Base-by-base conservation (phyloP, 495 filamentous ascomycete genomes). In the Talaromyces ruber region DNA sequence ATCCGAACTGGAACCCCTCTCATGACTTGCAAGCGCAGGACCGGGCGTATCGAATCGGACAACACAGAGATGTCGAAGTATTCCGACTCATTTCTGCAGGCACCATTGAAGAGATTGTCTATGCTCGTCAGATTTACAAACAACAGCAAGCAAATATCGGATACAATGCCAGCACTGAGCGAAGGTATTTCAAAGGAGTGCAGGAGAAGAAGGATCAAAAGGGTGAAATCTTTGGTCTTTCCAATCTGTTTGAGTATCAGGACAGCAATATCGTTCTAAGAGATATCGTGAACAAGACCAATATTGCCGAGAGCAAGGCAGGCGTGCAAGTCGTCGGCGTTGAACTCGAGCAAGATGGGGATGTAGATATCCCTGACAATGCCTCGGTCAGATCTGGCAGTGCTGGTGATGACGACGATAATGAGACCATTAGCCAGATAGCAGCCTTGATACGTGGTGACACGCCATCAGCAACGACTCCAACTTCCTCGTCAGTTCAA, bases 141-240 rank as follows among this genome's bases (percentile, higher is more conserved):
- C 94, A 98, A 69, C 94, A 98, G 67, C 94, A 98, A 70, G 94
- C 94, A 2, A 97, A 96, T 67, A 98, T 98, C 57, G 94, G 91
- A 1, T 98, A 98, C 72, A 96, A 88, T 32, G 94, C 94, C 7
- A 92, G 88, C 47, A 88, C 85, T 29, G 94, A 98, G 71, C 88
- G 94, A 1, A 84, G 94, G 8, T 98, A 98, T 74, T 98, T 98
- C 78, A 92, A 89, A 67, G 94, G 94, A 43, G 91, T 98, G 0
- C 91, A 95, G 72, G 89, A 93, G 50, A 85, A 90, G 64, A 84
- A 84, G 57, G 85, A 83, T 32, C 81, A 85, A 68, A 95, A 93
- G 63, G 95, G 94, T 60, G 94, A 98, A 75, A 91, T 98, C 39
- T 98, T 98, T 65, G 94, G 94, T 0, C 80, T 98, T 11, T 72